These are phyloP conservation scores for Ramaria sp. DNA, from an alignment of 768 basidiomycete genomes.

Conservation along the genomic window DNA sequence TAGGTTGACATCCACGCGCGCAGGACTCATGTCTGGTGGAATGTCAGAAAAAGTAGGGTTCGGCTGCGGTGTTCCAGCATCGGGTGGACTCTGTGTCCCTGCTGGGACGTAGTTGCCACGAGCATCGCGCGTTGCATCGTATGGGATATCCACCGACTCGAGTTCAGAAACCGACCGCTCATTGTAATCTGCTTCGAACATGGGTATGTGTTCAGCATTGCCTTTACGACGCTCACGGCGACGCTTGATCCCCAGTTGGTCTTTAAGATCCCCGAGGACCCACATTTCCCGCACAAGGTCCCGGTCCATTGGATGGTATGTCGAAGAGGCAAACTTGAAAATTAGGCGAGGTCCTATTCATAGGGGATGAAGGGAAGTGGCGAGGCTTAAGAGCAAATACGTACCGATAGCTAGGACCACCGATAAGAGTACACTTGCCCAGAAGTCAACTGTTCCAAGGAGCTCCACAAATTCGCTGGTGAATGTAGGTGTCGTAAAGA, in stretches of 20 bases:
- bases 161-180: conserved; percentile 56
- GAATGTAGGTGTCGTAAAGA: conserved; percentile 64
- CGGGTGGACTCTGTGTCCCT: background rate
- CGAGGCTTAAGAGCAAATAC: conserved; percentile 8
- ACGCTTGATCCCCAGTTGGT: conserved; percentile 61
- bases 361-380: background rate
- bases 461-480: conserved; percentile 61
- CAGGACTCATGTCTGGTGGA: background rate
- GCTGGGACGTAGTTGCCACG: background rate
- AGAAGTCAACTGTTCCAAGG: conserved; percentile 74
- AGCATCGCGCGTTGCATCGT: background rate
- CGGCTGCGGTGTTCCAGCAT: background rate
- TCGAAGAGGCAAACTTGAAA: conserved; percentile 55
- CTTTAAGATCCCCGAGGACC: conserved; percentile 76
- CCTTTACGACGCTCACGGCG: conserved; percentile 28
- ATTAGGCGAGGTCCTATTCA: conserved; percentile 68
- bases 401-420: conserved; percentile 63
- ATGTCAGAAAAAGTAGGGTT: background rate
- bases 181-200: conserved; percentile 52
- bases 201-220: conserved; percentile 56
- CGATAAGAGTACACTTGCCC: conserved; percentile 66
- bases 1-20: conserved; percentile 2
- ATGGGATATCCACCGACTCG: conserved; percentile 16
- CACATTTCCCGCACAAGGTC: conserved; percentile 91
- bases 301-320: conserved; percentile 75